phyloP scores from a whole-genome alignment of 148 eudicot species.

The Chenopodium album region DNA sequence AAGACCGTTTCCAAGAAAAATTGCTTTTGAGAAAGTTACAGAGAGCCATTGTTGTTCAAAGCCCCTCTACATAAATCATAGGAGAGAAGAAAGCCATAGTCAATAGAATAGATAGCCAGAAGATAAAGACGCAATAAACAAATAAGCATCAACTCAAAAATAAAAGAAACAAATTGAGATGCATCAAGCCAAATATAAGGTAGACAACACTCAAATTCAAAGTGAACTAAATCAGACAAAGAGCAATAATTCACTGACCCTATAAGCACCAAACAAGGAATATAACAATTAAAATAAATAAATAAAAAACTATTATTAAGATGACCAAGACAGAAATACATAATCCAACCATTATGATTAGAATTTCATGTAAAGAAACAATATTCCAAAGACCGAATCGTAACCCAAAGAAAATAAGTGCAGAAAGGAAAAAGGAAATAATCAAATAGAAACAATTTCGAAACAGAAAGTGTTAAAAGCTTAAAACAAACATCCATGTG shows the following conservation, averaged over 20 bases:
- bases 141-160: neutral
- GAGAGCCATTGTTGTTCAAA: conserved; percentile 93
- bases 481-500: neutral
- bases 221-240: neutral
- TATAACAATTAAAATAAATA: no score
- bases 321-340: neutral
- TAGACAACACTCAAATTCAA: neutral
- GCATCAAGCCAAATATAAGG: neutral
- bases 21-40: conserved; percentile 88
- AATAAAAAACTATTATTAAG: no score
- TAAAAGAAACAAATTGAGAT: neutral
- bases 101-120: conserved; percentile 4
- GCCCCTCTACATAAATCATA: conserved; percentile 63
- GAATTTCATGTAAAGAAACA: neutral
- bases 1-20: conserved; percentile 94
- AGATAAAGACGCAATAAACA: neutral
- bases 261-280: neutral
- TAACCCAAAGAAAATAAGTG: neutral
- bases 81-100: conserved; percentile 10
- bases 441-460: neutral
- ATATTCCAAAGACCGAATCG: neutral
- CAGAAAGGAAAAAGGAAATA: neutral
- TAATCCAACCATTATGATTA: neutral
- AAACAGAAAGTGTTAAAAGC: neutral
- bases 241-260: neutral